phyloP scores from a whole-genome alignment of 2,329 filamentous ascomycete genomes.

The Cladophialophora exuberans region DNA sequence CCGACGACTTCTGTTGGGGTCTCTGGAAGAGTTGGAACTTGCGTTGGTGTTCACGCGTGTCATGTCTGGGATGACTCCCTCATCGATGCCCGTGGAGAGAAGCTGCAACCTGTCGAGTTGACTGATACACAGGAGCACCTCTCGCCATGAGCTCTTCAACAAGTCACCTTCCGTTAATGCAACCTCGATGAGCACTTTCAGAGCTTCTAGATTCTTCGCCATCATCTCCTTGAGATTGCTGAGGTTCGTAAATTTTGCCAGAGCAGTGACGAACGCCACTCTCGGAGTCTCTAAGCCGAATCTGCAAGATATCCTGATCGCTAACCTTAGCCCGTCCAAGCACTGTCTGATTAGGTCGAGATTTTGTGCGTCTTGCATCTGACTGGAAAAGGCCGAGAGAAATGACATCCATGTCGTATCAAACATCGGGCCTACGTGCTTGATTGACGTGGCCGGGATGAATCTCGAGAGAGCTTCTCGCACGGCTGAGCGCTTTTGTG shows the following conservation, averaged over 20 bases:
- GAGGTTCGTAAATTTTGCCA: slow-evolving; percentile 92
- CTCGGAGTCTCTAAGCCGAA: slow-evolving; percentile 93
- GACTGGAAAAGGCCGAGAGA: slow-evolving; percentile 88
- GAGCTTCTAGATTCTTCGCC: slow-evolving; percentile 92
- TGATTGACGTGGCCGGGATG: slow-evolving; percentile 90
- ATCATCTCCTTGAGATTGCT: slow-evolving; percentile 95
- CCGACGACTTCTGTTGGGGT: slow-evolving; percentile 63
- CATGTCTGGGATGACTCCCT: slow-evolving; percentile 88
- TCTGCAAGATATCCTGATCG: slow-evolving; percentile 87
- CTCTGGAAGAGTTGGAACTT: slow-evolving; percentile 52
- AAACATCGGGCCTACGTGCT: slow-evolving; percentile 97
- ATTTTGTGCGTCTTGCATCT: slow-evolving; percentile 92
- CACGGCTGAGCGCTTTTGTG: slow-evolving; percentile 78
- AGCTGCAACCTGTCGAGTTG: slow-evolving; percentile 94
- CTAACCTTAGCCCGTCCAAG: slow-evolving; percentile 92
- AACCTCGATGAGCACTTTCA: slow-evolving; percentile 88
- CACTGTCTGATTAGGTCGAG: slow-evolving; percentile 89
- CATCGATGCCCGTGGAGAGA: slow-evolving; percentile 91
- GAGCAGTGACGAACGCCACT: slow-evolving; percentile 89
- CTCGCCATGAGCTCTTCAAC: slow-evolving; percentile 89
- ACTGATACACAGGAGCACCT: slow-evolving; percentile 91
- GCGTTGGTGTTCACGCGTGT: slow-evolving; percentile 76
- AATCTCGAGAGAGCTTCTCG: slow-evolving; percentile 71
- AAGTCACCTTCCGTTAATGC: slow-evolving; percentile 91
- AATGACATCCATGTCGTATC: slow-evolving; percentile 99